Conservation (phyloP, 805 yeast species). For the Myxozyma nipponensis region DNA sequence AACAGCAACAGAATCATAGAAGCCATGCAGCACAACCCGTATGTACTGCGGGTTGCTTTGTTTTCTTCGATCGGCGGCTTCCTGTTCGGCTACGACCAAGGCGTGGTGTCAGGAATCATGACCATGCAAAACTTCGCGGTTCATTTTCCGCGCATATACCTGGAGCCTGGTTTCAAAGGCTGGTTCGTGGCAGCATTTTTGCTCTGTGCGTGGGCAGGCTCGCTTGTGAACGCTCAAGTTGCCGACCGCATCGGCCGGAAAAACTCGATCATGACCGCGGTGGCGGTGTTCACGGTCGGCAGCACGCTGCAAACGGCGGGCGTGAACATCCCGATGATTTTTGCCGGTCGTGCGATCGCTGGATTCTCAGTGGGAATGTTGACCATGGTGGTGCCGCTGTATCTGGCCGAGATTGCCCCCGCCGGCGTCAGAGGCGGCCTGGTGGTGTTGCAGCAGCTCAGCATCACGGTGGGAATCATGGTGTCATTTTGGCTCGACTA, state of each 20-base stretch:
- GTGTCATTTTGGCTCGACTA: slow-evolving; percentile 38
- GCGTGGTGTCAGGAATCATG: slow-evolving; percentile 32
- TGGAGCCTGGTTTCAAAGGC: slow-evolving; percentile 21
- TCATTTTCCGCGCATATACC: slow-evolving; percentile 25
- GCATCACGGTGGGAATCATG: slow-evolving; percentile 36
- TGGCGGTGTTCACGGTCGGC: slow-evolving; percentile 23
- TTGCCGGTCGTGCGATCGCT: slow-evolving; percentile 49
- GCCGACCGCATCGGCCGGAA: slow-evolving; percentile 24
- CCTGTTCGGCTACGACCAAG: slow-evolving; percentile 34
- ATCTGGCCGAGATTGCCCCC: slow-evolving; percentile 31
- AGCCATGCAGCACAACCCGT: slow-evolving; percentile 14
- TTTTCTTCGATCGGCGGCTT: slow-evolving; percentile 36
- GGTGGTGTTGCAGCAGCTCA: slow-evolving; percentile 30
- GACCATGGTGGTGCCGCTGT: slow-evolving; percentile 46
- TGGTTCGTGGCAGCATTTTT: slow-evolving; percentile 26
- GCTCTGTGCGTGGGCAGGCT: slow-evolving; percentile 28
- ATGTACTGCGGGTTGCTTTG: slow-evolving; percentile 29
- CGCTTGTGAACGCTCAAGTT: slow-evolving; percentile 17
- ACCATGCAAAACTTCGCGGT: slow-evolving; percentile 30
- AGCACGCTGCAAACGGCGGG: slow-evolving; percentile 32
- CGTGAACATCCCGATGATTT: slow-evolving; percentile 33
- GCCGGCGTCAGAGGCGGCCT: slow-evolving; percentile 32
- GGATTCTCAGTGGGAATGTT: slow-evolving; percentile 55
- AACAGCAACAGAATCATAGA: background rate
- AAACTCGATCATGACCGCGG: slow-evolving; percentile 21